Base-by-base conservation (phyloP, 441 rosid genomes). In the Corymbia citriodora region DNA sequence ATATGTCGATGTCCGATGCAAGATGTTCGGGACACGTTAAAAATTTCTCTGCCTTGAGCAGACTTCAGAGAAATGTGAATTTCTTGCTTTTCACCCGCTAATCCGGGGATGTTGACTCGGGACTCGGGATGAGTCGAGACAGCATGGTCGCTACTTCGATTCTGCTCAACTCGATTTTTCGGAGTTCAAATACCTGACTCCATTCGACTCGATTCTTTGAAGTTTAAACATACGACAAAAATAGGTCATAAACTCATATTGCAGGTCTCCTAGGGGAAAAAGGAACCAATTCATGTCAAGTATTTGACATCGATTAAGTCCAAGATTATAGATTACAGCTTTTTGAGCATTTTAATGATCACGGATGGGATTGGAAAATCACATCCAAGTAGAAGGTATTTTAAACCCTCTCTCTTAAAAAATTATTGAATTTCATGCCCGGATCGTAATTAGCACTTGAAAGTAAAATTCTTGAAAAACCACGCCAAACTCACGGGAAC, bases 201-300 rank as follows among this genome's bases (percentile, higher is more conserved):
- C 45, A 6, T 40, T 40, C 40, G 7, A 68, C 45, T 17, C 1
- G 45, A 11, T 74, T 40, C 10, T 40, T 40, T 14, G 49, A 48
- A 40, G 52, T 50, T 11, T 11, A 74, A 11, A 9, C 19, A 5
- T 49, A 36, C 4, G 82, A 72, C 2, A 9, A 3, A 74, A 40
- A 0, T 33, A 11, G 2, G 50, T 21, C 29, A 21, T 40, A 0
- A 36, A 4, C 15, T 40, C 4, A 40, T 23, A 11, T 21, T 40
- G 29, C 25, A 74, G 52, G 83, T 74, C 17, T 13, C 29, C 40
- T 11, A 40, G 52, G 17, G 83, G 9, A 21, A 74, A 40, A 45
- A 74, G 83, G 83, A 74, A 48, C 50, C 83, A 21, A 23, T 21
- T 40, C 83, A 74, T 45, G 50, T 7, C 52, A 40, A 74, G 83